Conservation (phyloP, 495 filamentous ascomycete genomes). For the Jackrogersella multiformis region DNA sequence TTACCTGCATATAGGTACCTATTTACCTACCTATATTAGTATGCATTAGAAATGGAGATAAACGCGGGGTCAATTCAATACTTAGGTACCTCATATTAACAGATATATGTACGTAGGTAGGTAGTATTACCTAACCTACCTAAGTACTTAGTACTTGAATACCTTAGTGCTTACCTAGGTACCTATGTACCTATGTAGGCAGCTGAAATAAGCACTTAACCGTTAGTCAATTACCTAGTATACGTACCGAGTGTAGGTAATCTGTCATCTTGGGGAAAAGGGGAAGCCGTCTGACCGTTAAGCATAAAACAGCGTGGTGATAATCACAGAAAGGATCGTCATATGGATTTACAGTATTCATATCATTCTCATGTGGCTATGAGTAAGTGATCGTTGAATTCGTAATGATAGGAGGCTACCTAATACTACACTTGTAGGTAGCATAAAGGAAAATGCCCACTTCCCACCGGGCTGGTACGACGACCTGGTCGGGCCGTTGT, state of each 20-base stretch:
- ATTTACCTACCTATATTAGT: too few relatives aligned
- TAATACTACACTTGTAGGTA: not conserved
- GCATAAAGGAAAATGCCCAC: not conserved
- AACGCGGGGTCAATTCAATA: constrained; percentile 25
- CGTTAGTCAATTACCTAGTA: too few relatives aligned
- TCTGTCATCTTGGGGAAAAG: not conserved
- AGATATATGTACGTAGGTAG: not conserved
- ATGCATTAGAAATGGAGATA: constrained; percentile 14
- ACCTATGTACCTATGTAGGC: too few relatives aligned
- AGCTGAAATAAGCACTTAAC: too few relatives aligned
- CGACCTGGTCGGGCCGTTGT: constrained; percentile 11
- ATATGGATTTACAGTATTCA: not conserved
- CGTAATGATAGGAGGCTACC: not conserved
- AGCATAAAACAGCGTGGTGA: not conserved
- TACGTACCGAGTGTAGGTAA: too few relatives aligned
- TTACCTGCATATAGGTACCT: too few relatives aligned
- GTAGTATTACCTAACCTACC: too few relatives aligned
- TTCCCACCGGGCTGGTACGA: constrained; percentile 26
- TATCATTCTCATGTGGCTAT: not conserved
- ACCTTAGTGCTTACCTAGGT: too few relatives aligned
- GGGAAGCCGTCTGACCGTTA: too few relatives aligned
- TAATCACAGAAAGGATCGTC: not conserved
- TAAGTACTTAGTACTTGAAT: too few relatives aligned
- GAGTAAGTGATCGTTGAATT: not conserved
- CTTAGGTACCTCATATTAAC: constrained; percentile 3